These are phyloP conservation scores for Citrus australasica DNA, from an alignment of 345 rosid species.

Conservation along the genomic window DNA sequence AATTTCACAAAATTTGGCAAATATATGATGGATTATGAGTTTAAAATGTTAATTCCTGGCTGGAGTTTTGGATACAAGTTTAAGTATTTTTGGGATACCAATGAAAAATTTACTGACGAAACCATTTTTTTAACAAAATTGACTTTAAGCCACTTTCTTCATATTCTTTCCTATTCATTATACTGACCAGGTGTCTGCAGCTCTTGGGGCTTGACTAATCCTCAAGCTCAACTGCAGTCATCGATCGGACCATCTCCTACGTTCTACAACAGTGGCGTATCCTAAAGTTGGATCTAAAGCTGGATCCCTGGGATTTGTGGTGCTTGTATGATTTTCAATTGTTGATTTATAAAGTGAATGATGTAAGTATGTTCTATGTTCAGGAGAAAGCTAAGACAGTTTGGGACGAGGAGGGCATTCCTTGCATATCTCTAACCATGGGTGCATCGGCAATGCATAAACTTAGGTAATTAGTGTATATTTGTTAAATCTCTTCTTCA, in stretches of 20 bases:
- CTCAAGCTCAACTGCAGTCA: background rate
- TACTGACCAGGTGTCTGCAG: too few species aligned
- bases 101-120: background rate
- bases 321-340: background rate
- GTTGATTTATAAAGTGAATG: background rate
- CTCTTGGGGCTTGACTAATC: background rate
- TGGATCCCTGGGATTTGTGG: background rate
- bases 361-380: background rate
- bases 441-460: slow-evolving; percentile 94
- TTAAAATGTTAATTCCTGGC: background rate
- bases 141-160: background rate
- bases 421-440: slow-evolving; percentile 65
- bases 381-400: slow-evolving; percentile 72
- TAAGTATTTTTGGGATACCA: background rate
- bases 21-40: background rate
- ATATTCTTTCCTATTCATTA: background rate
- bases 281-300: background rate
- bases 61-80: background rate
- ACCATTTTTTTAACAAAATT: background rate
- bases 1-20: background rate
- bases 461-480: slow-evolving; percentile 56
- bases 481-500: background rate
- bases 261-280: background rate
- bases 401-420: slow-evolving; percentile 76
- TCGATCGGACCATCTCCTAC: background rate